Conservation (phyloP, 176 grass and related monocot genomes). For the Avena sativa region DNA sequence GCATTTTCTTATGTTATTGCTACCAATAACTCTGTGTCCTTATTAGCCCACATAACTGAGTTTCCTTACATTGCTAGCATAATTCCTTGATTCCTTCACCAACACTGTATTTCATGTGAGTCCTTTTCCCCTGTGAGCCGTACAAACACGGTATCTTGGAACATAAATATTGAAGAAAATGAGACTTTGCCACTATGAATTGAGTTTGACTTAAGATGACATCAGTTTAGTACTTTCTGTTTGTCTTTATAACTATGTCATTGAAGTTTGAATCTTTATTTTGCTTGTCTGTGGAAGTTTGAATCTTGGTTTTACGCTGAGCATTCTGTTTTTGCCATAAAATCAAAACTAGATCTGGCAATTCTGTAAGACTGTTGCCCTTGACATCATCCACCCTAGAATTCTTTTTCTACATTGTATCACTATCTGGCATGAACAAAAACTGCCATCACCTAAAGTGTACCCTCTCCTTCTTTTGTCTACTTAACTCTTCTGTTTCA, state of each 20-base stretch:
- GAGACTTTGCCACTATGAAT: constrained; percentile 8
- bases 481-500: not conserved
- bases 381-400: not conserved
- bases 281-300: constrained; percentile 47
- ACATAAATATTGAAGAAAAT: constrained; percentile 9
- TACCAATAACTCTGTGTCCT: not conserved
- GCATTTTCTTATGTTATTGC: constrained; percentile 1
- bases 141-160: not conserved
- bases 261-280: constrained; percentile 15
- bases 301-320: not conserved
- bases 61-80: constrained; percentile 7
- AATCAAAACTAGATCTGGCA: constrained; percentile 26
- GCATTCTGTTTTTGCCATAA: constrained; percentile 13
- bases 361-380: constrained; percentile 26
- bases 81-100: not conserved
- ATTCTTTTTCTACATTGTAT: not conserved
- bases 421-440: constrained; percentile 32
- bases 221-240: constrained; percentile 22
- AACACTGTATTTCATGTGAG: not conserved
- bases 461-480: constrained; percentile 13
- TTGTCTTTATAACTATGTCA: constrained; percentile 18
- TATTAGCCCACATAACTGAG: not conserved
- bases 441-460: not conserved
- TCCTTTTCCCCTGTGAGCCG: not conserved
- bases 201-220: constrained; percentile 2